Conservation (phyloP, 2,329 filamentous ascomycete genomes). For the Sclerotinia subarctica region DNA sequence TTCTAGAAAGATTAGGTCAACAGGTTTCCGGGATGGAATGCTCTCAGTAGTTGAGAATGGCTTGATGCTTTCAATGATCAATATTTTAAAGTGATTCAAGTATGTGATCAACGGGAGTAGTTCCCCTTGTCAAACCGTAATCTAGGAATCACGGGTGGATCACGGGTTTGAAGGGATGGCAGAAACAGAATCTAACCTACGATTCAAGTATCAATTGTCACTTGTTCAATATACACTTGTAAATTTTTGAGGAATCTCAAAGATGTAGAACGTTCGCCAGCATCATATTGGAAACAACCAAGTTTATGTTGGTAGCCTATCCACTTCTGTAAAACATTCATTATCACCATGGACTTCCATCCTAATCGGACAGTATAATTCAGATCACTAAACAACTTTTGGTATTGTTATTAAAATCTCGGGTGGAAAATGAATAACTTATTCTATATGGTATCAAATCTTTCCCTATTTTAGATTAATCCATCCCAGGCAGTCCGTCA, state of each 20-base stretch:
- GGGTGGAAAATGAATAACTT: not conserved
- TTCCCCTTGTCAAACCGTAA: not conserved
- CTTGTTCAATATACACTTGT: not conserved
- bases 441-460: conserved; percentile 17
- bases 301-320: not conserved
- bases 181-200: not conserved
- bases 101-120: too few relatives aligned
- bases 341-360: not conserved
- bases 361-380: not conserved
- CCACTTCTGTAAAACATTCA: not conserved
- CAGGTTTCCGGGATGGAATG: too few relatives aligned
- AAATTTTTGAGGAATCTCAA: not conserved
- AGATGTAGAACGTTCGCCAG: not conserved
- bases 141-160: too few relatives aligned
- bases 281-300: not conserved
- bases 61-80: not conserved
- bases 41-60: not conserved
- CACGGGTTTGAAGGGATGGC: not conserved
- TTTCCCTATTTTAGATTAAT: conserved; percentile 25
- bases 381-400: not conserved
- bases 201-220: not conserved
- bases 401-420: not conserved
- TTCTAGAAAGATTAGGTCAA: not conserved
- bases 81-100: not conserved
- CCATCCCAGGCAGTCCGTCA: conserved; percentile 52